Evolutionary conservation across 2,329 filamentous ascomycete species (phyloP).

Genomic region (Orbilia oligospora): DNA sequence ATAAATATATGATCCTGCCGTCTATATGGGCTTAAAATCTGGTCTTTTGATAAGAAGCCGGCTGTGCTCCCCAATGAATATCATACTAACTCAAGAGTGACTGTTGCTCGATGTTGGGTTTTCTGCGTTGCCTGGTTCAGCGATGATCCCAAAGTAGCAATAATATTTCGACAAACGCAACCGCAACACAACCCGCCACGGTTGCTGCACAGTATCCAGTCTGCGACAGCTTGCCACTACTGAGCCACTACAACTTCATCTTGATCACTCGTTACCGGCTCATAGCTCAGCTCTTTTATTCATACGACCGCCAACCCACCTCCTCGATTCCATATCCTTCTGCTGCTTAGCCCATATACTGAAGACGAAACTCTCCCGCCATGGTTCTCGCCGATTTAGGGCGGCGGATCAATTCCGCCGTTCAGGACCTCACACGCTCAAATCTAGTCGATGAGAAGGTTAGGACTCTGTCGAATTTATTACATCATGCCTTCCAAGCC

Average conservation of each 20-base stretch:
- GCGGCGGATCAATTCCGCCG: constrained; percentile 96
- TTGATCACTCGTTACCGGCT: not conserved
- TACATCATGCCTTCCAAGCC: constrained; percentile 28
- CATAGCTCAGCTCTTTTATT: constrained; percentile 1
- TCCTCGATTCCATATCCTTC: not conserved
- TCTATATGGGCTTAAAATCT: not conserved
- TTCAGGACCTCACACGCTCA: constrained; percentile 91
- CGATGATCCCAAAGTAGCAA: not conserved
- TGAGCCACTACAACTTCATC: constrained; percentile 6
- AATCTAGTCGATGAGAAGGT: constrained; percentile 97
- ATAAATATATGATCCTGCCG: not conserved
- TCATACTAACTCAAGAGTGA: not conserved
- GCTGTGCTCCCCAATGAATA: not conserved
- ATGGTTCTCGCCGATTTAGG: constrained; percentile 99
- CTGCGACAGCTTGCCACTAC: constrained; percentile 28
- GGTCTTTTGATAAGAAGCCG: not conserved
- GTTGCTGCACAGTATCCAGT: not conserved
- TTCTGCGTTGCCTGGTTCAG: not conserved
- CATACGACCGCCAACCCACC: not conserved
- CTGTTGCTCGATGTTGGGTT: not conserved
- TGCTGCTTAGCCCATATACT: not conserved
- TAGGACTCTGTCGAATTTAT: constrained; percentile 50
- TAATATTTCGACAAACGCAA: not conserved
- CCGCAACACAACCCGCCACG: not conserved
- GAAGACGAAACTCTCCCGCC: constrained; percentile 3